These are phyloP conservation scores for Cercospora janseana DNA, from an alignment of 2,329 filamentous ascomycete genomes.

Conservation along the genomic window DNA sequence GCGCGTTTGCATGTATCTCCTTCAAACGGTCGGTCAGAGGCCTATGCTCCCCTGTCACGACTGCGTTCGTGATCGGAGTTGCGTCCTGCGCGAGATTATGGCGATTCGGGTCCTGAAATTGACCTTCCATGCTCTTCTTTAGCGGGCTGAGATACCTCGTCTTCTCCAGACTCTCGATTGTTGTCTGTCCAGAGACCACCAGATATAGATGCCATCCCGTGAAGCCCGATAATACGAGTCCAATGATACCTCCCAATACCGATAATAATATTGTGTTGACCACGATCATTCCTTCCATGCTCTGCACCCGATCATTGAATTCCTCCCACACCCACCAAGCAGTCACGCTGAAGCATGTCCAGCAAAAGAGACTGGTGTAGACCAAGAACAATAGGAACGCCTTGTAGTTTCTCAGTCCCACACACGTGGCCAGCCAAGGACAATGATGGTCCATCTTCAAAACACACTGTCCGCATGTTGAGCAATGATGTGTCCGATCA, in stretches of 20 bases:
- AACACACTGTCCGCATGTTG: slow-evolving; percentile 87
- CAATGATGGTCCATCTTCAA: slow-evolving; percentile 99
- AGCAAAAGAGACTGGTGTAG: slow-evolving; percentile 84
- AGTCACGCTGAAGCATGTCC: slow-evolving; percentile 74
- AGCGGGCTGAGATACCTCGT: slow-evolving; percentile 86
- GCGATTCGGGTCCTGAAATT: slow-evolving; percentile 43
- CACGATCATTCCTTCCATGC: slow-evolving; percentile 71
- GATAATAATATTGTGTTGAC: slow-evolving; percentile 88
- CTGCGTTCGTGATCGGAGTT: slow-evolving; percentile 11
- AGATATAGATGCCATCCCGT: slow-evolving; percentile 89
- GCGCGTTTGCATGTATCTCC: slow-evolving; percentile 76
- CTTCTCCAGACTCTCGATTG: slow-evolving; percentile 94
- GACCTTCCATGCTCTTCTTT: slow-evolving; percentile 66
- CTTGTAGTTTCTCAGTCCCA: slow-evolving; percentile 93
- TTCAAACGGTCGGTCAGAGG: slow-evolving; percentile 68
- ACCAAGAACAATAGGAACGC: slow-evolving; percentile 88
- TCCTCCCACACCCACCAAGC: slow-evolving; percentile 82
- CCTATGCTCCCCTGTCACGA: slow-evolving; percentile 22
- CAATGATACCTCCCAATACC: slow-evolving; percentile 86
- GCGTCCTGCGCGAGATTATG: slow-evolving; percentile 47
- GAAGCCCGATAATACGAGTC: slow-evolving; percentile 82
- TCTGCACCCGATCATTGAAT: slow-evolving; percentile 67
- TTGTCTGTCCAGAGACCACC: slow-evolving; percentile 77
- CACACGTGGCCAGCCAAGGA: slow-evolving; percentile 94
- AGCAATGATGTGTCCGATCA: slow-evolving; percentile 95